Base-by-base conservation (phyloP, 2,329 filamentous ascomycete species). In the Paraphaeosphaeria sporulosa region DNA sequence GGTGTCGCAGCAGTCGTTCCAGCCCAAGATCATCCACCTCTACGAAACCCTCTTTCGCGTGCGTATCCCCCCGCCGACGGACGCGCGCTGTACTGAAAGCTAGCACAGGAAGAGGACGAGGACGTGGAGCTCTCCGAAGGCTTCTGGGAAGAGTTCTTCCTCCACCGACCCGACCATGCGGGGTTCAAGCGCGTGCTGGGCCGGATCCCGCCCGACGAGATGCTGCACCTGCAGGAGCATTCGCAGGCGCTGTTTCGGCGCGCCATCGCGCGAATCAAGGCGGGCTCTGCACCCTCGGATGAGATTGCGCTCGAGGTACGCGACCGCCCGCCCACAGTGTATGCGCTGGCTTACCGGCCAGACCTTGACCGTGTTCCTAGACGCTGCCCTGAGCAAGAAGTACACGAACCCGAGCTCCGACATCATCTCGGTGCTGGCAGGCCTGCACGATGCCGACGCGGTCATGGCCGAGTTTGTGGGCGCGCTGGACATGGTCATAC, bases 331-430 rank as follows among this genome's bases (percentile, higher is more conserved):
- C 23, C 40, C 25, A 27, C 30, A 48, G 12, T 55, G 32, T 38
- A 46, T 54, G 61, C 68, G 61, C 65, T 80, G 72, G 83, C 82
- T 81, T 75, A 81, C 79, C 67, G 74, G 67, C 71, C 77, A 98
- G 92, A 98, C 94, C 62, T 85, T 98, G 73, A 93, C 90, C 77
- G 89, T 91, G 50, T 97, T 98, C 79, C 85, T 99, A 74, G 89
- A 90, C 52, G 88, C 89, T 57, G 86, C 96, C 19, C 83, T 98
- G 63, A 87, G 87, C 59, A 99, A 98, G 80, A 93, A 90, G 76
- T 99, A 96, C 78, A 93, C 92, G 25, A 97, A 97, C 71, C 92
- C 94, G 6, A 97, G 93, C 77, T 95, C 95, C 52, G 95, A 98
- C 78, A 91, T 97, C 69, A 97, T 99, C 72, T 89, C 90, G 59